Conservation (phyloP, 2,329 filamentous ascomycete genomes). For the Thermoascus crustaceus region DNA sequence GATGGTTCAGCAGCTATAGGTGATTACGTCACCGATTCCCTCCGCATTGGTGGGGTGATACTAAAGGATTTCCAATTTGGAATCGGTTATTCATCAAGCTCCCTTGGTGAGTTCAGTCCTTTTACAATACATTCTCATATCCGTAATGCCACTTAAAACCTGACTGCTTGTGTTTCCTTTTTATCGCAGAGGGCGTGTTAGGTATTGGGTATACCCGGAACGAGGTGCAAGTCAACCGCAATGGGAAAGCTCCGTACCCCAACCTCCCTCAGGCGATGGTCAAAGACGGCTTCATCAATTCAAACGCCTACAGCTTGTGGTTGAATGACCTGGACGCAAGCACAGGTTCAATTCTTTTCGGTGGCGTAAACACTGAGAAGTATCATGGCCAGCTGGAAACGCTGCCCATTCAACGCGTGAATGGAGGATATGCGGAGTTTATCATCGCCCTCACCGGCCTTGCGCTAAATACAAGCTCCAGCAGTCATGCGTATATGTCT, state of each 20-base stretch:
- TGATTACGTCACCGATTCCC: constrained; percentile 70
- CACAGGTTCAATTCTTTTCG: constrained; percentile 63
- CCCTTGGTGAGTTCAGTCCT: constrained; percentile 26
- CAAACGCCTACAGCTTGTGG: constrained; percentile 66
- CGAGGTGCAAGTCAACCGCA: constrained; percentile 52
- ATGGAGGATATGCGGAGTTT: constrained; percentile 53
- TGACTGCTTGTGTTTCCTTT: constrained; percentile 4
- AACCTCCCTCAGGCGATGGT: constrained; percentile 63
- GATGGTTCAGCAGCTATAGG: constrained; percentile 70
- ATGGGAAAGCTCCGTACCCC: constrained; percentile 47
- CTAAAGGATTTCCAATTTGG: constrained; percentile 51
- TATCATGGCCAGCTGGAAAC: constrained; percentile 57
- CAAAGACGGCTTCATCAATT: constrained; percentile 51
- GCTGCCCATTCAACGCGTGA: constrained; percentile 54
- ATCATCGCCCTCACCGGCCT: constrained; percentile 60
- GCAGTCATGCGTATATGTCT: constrained; percentile 24
- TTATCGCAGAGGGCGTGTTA: constrained; percentile 59
- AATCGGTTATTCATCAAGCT: constrained; percentile 49
- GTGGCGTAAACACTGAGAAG: constrained; percentile 61
- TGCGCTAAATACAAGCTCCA: constrained; percentile 24
- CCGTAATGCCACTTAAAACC: not conserved
- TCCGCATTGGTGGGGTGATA: constrained; percentile 46
- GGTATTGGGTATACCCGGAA: constrained; percentile 77
- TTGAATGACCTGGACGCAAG: constrained; percentile 61
- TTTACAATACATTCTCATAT: not conserved